phyloP scores from a whole-genome alignment of 495 filamentous ascomycete genomes.

The Aspergillus biplanus region DNA sequence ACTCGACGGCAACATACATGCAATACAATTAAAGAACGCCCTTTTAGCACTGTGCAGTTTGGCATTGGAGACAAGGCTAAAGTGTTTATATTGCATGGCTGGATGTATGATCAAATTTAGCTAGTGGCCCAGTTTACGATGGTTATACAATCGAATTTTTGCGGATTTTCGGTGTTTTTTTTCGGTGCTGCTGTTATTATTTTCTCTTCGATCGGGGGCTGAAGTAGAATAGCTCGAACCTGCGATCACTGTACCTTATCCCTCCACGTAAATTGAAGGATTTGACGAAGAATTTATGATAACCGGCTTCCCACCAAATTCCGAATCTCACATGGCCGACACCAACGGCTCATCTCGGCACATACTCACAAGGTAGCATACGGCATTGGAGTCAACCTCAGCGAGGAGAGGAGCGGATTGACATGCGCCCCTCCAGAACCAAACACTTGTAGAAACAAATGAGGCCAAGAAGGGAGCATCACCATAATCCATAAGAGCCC shows the following conservation, averaged over 20 bases:
- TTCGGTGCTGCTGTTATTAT: not conserved
- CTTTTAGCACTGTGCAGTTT: conserved; percentile 10
- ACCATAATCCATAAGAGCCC: not conserved
- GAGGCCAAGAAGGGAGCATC: not conserved
- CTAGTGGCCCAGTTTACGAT: conserved; percentile 25
- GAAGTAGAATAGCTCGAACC: no score
- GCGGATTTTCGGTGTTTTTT: not conserved
- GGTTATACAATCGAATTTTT: conserved; percentile 6
- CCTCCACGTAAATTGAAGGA: not conserved
- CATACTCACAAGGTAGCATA: not conserved
- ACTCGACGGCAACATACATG: conserved; percentile 97
- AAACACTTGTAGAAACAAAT: not conserved
- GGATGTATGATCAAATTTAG: conserved; percentile 33
- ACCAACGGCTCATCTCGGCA: conserved; percentile 19
- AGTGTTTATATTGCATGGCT: conserved; percentile 29
- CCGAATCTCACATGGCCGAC: conserved; percentile 24
- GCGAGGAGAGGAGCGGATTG: not conserved
- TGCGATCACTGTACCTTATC: not conserved
- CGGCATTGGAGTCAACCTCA: not conserved
- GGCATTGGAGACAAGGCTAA: not conserved
- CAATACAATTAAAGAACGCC: conserved; percentile 85
- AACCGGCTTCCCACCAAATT: not conserved
- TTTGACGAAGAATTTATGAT: not conserved
- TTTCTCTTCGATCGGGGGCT: not conserved
- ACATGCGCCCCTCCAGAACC: not conserved